phyloP scores from a whole-genome alignment of 1,139 yeast genomes.

The Hansenula anomala region DNA sequence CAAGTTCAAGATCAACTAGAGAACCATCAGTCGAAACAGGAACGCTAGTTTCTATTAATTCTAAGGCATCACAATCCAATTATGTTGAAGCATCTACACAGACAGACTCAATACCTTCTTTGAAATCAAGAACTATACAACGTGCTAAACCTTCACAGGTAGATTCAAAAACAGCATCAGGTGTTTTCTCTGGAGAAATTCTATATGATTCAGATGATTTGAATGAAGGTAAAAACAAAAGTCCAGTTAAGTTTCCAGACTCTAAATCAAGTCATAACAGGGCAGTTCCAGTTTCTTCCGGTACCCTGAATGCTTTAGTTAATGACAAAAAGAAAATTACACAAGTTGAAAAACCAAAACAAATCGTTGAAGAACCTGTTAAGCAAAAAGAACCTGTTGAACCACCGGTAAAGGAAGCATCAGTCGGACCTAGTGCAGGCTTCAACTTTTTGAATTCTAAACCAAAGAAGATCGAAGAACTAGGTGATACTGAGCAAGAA shows the following conservation, averaged over 20 bases:
- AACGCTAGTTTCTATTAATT: background rate
- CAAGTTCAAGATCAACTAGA: background rate
- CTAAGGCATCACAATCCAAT: background rate
- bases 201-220: conserved; percentile 16
- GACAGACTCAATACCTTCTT: conserved; percentile 13
- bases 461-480: conserved; percentile 2
- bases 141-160: background rate
- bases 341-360: conserved; percentile 5
- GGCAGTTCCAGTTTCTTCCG: conserved; percentile 5
- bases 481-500: background rate
- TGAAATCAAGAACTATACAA: conserved; percentile 11
- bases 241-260: conserved; percentile 17
- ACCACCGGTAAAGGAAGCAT: background rate
- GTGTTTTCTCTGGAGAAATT: conserved; percentile 21
- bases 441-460: conserved; percentile 17
- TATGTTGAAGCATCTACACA: conserved; percentile 13
- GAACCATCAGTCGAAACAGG: background rate
- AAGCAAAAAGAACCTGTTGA: background rate
- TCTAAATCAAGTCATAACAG: conserved; percentile 3
- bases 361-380: background rate
- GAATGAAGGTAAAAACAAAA: conserved; percentile 12
- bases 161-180: conserved; percentile 8
- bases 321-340: conserved; percentile 10
- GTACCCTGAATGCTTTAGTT: conserved; percentile 12
- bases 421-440: conserved; percentile 23